Evolutionary conservation across 129 eudicot species (phyloP), one percentile per base, ranked within the genome.

Genomic region (Lonicera japonica): DNA sequence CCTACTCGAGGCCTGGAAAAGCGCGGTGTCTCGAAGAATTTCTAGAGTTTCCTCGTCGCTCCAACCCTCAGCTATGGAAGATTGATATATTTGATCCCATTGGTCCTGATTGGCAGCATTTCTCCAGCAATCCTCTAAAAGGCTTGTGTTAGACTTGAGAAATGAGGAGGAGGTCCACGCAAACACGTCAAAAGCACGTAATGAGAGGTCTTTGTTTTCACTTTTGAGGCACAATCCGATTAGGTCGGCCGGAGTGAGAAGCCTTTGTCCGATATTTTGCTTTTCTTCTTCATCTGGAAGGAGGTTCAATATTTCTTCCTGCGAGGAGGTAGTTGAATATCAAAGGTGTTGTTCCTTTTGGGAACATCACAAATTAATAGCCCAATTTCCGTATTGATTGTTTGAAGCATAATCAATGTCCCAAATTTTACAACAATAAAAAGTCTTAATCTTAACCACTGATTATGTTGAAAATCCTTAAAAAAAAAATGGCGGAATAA

Each of bases 121-220:
- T 50, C 84, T 94, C 99, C 99, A 94, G 74, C 99, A 94, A 34
- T 94, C 99, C 56, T 94, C 99, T 68, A 94, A 59, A 13, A 94
- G 92, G 64, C 82, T 75, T 24, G 79, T 70, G 70, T 94, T 94
- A 56, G 65, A 56, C 54, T 73, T 79, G 11, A 84, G 60, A 51
- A 94, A 94, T 16, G 86, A 83, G 52, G 81, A 65, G 40, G 83
- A 80, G 41, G 95, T 88, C 95, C 96, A 94, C 17, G 95, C 90
- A 60, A 94, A 88, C 20, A 88, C 72, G 48, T 94, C 87, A 34
- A 94, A 88, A 54, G 85, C 87, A 25, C 65, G 77, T 24, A 94
- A 54, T n/a, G 90, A 67, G 14, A 83, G 86, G 56, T 80, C 85
- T 61, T 77, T 76, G 51, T 75, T 76, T 63, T 61, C 77, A 36